Evolutionary conservation across 805 yeast genomes (phyloP).

Genomic region (Wickerhamiella azymoides): DNA sequence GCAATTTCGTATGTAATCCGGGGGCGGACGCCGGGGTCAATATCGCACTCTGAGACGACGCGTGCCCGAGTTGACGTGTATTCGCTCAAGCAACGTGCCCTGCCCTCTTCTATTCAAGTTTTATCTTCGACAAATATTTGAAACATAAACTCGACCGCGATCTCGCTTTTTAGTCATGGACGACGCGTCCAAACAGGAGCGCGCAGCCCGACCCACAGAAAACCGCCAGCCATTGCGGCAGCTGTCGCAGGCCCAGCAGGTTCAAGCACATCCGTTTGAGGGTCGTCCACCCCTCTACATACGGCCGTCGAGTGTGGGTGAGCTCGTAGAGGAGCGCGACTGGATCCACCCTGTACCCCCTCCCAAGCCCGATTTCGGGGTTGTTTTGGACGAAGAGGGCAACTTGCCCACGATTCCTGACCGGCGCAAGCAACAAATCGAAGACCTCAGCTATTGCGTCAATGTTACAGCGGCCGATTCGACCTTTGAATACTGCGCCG

Average conservation of each 20-base stretch:
- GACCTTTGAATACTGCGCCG: background rate
- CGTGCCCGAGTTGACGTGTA: no score
- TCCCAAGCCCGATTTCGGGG: background rate
- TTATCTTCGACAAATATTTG: no score
- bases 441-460: constrained; percentile 5
- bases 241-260: background rate
- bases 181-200: background rate
- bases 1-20: no score
- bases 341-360: constrained; percentile 4
- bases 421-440: background rate
- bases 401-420: background rate
- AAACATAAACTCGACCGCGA: no score
- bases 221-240: constrained; percentile 1
- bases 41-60: no score
- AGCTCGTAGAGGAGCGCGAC: constrained; percentile 4
- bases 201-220: no score
- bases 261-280: background rate
- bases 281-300: background rate
- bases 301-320: background rate
- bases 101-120: no score
- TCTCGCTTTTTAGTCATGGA: background rate
- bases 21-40: no score
- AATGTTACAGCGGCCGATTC: background rate
- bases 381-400: background rate
- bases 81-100: no score